These are phyloP conservation scores for Globisporangium mamillatum DNA, from an alignment of 352 stramenopile species.

Conservation along the genomic window DNA sequence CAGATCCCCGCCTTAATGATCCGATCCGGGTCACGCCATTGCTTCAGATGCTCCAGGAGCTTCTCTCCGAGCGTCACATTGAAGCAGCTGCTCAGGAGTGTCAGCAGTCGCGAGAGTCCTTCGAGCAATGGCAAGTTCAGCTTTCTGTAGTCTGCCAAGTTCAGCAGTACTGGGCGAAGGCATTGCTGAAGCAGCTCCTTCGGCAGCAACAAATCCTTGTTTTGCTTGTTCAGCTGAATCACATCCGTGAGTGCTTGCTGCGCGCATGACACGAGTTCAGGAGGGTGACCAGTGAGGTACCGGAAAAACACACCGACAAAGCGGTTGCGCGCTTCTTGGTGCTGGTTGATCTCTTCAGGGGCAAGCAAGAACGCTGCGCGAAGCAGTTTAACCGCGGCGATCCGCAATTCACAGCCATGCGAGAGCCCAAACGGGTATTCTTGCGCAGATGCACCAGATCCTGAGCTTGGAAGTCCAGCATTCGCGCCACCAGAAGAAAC, in stretches of 20 bases:
- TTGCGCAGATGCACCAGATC: constrained; percentile 53
- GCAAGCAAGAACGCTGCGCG: constrained; percentile 82
- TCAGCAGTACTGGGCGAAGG: constrained; percentile 94
- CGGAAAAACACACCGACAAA: constrained; percentile 90
- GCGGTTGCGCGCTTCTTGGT: constrained; percentile 82
- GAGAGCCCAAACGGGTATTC: constrained; percentile 87
- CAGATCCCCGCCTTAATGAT: constrained; percentile 92
- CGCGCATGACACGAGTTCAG: constrained; percentile 78
- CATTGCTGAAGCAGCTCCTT: constrained; percentile 97
- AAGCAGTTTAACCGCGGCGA: constrained; percentile 86
- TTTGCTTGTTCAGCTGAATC: constrained; percentile 83
- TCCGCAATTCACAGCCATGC: constrained; percentile 76
- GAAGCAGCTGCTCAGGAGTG: constrained; percentile 95
- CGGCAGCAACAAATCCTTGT: constrained; percentile 86
- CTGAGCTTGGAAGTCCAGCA: constrained; percentile 19
- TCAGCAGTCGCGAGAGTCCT: constrained; percentile 91
- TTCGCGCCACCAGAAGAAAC: constrained; percentile 9
- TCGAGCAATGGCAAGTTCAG: constrained; percentile 95
- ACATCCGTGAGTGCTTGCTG: constrained; percentile 81
- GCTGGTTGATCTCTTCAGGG: constrained; percentile 79
- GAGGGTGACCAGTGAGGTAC: constrained; percentile 83
- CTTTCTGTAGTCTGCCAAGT: constrained; percentile 95
- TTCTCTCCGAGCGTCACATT: constrained; percentile 98
- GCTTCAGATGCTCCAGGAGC: constrained; percentile 94
- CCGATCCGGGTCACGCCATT: constrained; percentile 90